Percentiles rank a stretch among this genome's conserved stretches.
These are phyloP conservation scores for Aspergillus fumigatiaffinis DNA, from an alignment of 2,329 filamentous ascomycete genomes.

Conservation along the genomic window DNA sequence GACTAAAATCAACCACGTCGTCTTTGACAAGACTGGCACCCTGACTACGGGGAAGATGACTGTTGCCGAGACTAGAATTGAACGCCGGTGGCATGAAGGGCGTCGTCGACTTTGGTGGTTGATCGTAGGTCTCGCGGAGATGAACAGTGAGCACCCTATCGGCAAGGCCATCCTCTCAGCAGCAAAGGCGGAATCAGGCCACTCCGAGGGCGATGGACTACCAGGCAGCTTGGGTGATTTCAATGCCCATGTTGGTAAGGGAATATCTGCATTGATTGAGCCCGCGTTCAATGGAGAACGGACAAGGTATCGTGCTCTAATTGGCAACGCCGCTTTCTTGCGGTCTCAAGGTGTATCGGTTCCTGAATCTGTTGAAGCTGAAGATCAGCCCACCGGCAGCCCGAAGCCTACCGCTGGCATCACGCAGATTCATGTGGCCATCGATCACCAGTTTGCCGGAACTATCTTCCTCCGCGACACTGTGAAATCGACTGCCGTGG, in stretches of 20 bases:
- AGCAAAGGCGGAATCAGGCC: conserved; percentile 70
- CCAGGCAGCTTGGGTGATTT: conserved; percentile 86
- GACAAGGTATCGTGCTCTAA: conserved; percentile 69
- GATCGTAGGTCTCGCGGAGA: conserved; percentile 91
- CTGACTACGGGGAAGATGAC: conserved; percentile 95
- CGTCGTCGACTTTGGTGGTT: conserved; percentile 84
- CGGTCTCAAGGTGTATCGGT: conserved; percentile 61
- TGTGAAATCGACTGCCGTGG: conserved; percentile 81
- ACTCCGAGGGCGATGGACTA: conserved; percentile 68
- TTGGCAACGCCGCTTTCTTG: conserved; percentile 79
- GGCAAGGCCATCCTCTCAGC: conserved; percentile 78
- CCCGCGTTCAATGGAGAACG: conserved; percentile 66
- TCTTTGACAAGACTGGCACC: conserved; percentile 95
- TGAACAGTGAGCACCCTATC: conserved; percentile 92
- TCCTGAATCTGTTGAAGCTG: conserved; percentile 38
- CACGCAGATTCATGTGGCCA: conserved; percentile 87
- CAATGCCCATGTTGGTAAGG: conserved; percentile 74
- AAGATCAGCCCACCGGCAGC: conserved; percentile 23
- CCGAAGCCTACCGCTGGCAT: conserved; percentile 58
- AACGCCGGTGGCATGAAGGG: conserved; percentile 66
- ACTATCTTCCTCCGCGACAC: conserved; percentile 82
- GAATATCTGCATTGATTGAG: conserved; percentile 77
- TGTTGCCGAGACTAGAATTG: conserved; percentile 68
- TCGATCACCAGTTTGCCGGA: conserved; percentile 76
- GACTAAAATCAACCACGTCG: conserved; percentile 83